phyloP scores from a whole-genome alignment of 768 basidiomycete species.

The Lyophyllum atratum region DNA sequence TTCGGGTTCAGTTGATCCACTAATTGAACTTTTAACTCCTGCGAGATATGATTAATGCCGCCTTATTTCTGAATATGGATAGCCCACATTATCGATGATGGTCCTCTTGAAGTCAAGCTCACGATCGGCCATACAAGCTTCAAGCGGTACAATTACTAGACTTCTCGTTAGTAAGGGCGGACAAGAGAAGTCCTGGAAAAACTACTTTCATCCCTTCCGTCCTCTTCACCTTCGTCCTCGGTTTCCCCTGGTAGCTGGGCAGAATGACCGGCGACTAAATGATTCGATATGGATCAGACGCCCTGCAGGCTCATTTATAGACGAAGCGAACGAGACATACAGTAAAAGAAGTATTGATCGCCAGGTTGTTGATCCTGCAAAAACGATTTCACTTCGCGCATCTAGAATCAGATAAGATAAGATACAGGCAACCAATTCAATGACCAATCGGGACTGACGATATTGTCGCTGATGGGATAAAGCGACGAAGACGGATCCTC shows the following conservation, averaged over 20 bases:
- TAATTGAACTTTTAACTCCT: not conserved
- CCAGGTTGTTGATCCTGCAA: not conserved
- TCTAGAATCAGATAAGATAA: not conserved
- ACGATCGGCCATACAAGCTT: not conserved
- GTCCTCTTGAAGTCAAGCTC: not conserved
- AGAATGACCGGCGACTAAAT: not conserved
- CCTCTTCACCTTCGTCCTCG: not conserved
- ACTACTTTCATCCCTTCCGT: not conserved
- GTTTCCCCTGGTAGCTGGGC: not conserved
- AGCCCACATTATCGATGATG: conserved; percentile 1
- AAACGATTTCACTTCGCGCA: not conserved
- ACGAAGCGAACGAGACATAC: not conserved
- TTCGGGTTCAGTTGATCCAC: not conserved
- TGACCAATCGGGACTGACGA: not conserved
- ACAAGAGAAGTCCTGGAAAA: not conserved
- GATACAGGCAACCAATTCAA: not conserved
- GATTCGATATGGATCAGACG: not conserved
- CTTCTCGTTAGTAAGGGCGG: not conserved
- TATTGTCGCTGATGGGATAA: not conserved
- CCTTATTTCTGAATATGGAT: not conserved
- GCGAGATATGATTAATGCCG: not conserved
- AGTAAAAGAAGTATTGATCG: not conserved
- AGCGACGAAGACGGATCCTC: not conserved
- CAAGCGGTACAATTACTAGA: not conserved
- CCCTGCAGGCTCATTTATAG: too few species aligned